Evolutionary conservation across 2,329 filamentous ascomycete species (phyloP).

Genomic region (Colletotrichum theobromicola): DNA sequence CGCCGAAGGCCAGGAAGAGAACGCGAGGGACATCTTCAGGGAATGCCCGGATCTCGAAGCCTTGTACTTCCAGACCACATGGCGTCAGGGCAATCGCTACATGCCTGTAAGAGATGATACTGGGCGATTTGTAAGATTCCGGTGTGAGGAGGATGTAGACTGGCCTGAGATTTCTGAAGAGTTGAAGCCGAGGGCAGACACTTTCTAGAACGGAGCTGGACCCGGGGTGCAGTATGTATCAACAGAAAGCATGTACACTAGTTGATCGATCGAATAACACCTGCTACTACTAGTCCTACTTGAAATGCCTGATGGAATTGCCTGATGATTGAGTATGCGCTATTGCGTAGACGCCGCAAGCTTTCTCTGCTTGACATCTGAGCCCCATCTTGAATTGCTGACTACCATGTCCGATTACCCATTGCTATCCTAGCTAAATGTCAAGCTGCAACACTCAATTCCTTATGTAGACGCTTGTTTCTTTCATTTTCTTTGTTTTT

Average conservation of each 20-base stretch:
- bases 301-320: too few relatives aligned
- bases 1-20: not conserved
- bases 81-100: not conserved
- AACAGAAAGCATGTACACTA: not conserved
- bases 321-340: too few relatives aligned
- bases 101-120: not conserved
- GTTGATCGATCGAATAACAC: not conserved
- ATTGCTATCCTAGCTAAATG: not conserved
- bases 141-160: rapidly evolving
- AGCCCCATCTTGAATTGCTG: rapidly evolving
- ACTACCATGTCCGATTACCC: not conserved
- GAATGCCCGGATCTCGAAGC: not conserved
- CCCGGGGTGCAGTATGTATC: not conserved
- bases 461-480: rapidly evolving
- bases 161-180: not conserved
- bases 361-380: not conserved
- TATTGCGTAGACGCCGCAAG: not conserved
- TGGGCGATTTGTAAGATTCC: rapidly evolving
- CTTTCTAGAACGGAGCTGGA: rapidly evolving
- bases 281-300: not conserved
- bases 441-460: not conserved
- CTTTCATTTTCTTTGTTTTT: not conserved
- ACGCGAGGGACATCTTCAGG: not conserved
- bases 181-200: not conserved
- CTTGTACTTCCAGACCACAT: not conserved